A percentile compares a stretch with the other conserved stretches of the same genome.
phyloP scores from a whole-genome alignment of 2,329 filamentous ascomycete species.

The Ophiostoma populinum region DNA sequence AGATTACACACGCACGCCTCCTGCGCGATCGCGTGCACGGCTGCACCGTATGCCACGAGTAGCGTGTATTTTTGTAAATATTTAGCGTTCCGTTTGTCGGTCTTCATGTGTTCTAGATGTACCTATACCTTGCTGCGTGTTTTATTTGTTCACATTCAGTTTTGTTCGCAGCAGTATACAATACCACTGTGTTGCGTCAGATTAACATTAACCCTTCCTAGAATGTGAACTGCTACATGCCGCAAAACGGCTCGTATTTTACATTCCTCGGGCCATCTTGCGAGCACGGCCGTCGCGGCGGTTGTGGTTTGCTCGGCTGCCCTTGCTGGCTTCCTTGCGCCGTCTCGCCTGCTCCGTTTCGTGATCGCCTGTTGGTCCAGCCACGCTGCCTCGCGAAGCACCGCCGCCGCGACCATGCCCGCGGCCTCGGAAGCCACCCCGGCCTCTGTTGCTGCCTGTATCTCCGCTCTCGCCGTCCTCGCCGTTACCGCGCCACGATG shows the following conservation, averaged over 20 bases:
- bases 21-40: conserved; percentile 54
- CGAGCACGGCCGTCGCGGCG: conserved; percentile 51
- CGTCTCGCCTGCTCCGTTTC: conserved; percentile 54
- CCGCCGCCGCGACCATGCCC: conserved; percentile 29
- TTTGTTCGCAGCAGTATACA: too few relatives aligned
- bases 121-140: conserved; percentile 1
- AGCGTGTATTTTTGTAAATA: neutral
- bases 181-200: too few relatives aligned
- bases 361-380: conserved; percentile 48
- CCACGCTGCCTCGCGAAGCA: conserved; percentile 37
- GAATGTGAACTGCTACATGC: too few relatives aligned
- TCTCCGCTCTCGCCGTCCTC: conserved; percentile 29
- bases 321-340: conserved; percentile 69
- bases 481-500: conserved; percentile 43
- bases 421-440: conserved; percentile 20
- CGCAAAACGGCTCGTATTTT: too few relatives aligned
- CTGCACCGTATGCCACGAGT: conserved; percentile 51
- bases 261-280: conserved; percentile 44
- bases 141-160: neutral
- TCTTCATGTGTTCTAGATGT: neutral
- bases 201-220: too few relatives aligned
- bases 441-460: conserved; percentile 18
- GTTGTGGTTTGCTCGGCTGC: conserved; percentile 72
- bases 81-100: neutral
- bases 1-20: conserved; percentile 72